Evolutionary conservation across 345 rosid genomes (phyloP).

Genomic region (Populus deltoides): DNA sequence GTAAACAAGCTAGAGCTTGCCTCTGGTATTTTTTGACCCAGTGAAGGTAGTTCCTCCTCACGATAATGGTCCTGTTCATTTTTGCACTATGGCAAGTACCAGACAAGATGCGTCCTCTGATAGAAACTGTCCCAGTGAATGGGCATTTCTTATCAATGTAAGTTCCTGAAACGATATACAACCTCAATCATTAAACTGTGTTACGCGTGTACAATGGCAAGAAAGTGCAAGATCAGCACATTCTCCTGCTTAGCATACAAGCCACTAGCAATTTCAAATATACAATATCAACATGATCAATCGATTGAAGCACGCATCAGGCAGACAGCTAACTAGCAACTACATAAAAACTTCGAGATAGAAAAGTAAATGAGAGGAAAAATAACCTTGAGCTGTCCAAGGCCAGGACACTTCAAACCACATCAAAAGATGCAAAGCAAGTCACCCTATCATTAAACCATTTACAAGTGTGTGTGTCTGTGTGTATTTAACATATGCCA

Average conservation of each 20-base stretch:
- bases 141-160: constrained; percentile 93
- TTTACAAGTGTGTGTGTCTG: background rate
- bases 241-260: background rate
- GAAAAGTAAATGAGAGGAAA: background rate
- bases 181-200: background rate
- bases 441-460: background rate
- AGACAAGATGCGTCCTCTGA: constrained; percentile 88
- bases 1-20: constrained; percentile 10
- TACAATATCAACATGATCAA: background rate
- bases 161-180: constrained; percentile 40
- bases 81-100: constrained; percentile 94
- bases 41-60: constrained; percentile 83
- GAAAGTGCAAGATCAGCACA: background rate
- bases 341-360: background rate
- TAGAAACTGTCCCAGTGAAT: constrained; percentile 79
- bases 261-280: background rate
- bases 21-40: constrained; percentile 90
- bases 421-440: background rate
- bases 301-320: background rate
- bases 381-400: background rate
- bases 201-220: no score
- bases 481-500: background rate
- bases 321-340: background rate
- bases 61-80: constrained; percentile 90
- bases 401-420: background rate